phyloP scores from a whole-genome alignment of 768 basidiomycete genomes.

The Amanita polypyramis region DNA sequence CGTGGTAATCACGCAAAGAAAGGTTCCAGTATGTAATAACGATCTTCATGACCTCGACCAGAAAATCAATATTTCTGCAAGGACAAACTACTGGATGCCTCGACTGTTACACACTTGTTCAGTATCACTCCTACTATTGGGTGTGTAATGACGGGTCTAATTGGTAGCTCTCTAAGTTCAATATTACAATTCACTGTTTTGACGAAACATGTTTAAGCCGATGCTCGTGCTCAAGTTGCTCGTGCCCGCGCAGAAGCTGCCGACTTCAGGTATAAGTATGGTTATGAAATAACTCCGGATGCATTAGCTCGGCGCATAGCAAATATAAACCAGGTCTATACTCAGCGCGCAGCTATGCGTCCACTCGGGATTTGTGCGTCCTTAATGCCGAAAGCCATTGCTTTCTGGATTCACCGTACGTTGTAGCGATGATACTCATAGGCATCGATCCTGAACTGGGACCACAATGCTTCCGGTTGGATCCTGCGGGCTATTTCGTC shows the following conservation, averaged over 20 bases:
- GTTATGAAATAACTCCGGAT: constrained; percentile 97
- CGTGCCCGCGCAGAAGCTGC: constrained; percentile 86
- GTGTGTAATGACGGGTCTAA: constrained; percentile 96
- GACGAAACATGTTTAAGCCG: constrained; percentile 41
- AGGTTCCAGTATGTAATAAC: constrained; percentile 72
- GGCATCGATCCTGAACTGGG: constrained; percentile 86
- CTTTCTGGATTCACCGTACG: not conserved
- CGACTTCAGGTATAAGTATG: constrained; percentile 91
- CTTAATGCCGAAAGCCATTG: not conserved
- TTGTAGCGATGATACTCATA: constrained; percentile 87
- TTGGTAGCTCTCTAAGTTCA: constrained; percentile 39
- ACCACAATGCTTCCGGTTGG: constrained; percentile 97
- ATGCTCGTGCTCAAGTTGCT: constrained; percentile 81
- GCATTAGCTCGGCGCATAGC: constrained; percentile 90
- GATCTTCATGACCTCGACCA: not conserved
- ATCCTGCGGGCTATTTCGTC: constrained; percentile 97
- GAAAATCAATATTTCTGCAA: constrained; percentile 19
- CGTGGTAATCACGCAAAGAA: constrained; percentile 96
- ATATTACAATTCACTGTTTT: not conserved
- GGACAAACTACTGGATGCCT: constrained; percentile 96
- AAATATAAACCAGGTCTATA: constrained; percentile 98
- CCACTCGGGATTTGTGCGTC: constrained; percentile 86
- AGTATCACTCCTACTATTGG: constrained; percentile 95
- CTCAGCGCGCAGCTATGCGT: constrained; percentile 94
- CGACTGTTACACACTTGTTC: constrained; percentile 90